Conservation (phyloP, 169 alveolate species). For the Plasmodium inui region DNA sequence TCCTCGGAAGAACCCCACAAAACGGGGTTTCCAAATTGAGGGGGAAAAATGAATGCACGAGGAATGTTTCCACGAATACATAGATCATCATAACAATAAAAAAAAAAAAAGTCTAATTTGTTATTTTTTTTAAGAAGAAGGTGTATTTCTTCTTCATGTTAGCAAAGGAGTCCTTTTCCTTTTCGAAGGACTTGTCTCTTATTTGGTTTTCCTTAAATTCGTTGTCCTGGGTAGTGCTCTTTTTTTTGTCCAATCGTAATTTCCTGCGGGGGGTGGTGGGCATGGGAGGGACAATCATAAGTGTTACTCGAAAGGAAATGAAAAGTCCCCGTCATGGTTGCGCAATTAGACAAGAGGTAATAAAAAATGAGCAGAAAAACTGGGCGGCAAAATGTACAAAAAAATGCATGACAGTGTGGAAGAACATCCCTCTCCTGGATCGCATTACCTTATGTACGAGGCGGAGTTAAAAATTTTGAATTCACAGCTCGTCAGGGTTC, state of each 20-base stretch:
- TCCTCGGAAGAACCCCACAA: neutral
- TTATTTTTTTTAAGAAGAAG: constrained; percentile 66
- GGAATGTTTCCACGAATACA: neutral
- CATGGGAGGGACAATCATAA: neutral
- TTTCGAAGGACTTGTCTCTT: constrained; percentile 53
- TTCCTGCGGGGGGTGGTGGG: constrained; percentile 6
- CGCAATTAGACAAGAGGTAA: neutral
- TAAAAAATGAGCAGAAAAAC: neutral
- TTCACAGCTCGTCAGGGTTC: constrained; percentile 72
- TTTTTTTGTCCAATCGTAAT: constrained; percentile 44
- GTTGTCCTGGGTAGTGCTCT: constrained; percentile 11
- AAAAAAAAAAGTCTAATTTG: constrained; percentile 25
- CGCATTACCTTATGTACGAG: constrained; percentile 53
- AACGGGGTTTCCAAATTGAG: neutral
- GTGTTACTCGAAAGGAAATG: neutral
- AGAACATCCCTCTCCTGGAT: neutral
- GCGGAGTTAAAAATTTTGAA: constrained; percentile 71
- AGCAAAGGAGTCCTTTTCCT: constrained; percentile 57
- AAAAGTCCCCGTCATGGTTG: neutral
- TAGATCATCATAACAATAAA: neutral
- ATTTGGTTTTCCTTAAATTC: constrained; percentile 34
- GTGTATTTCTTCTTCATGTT: constrained; percentile 61
- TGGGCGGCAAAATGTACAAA: neutral
- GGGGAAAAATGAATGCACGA: neutral
- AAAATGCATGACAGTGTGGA: neutral